A percentile compares a stretch with the other conserved stretches of the same genome.
Conservation (phyloP, 768 basidiomycete species). For the Auriscalpium microsporum region DNA sequence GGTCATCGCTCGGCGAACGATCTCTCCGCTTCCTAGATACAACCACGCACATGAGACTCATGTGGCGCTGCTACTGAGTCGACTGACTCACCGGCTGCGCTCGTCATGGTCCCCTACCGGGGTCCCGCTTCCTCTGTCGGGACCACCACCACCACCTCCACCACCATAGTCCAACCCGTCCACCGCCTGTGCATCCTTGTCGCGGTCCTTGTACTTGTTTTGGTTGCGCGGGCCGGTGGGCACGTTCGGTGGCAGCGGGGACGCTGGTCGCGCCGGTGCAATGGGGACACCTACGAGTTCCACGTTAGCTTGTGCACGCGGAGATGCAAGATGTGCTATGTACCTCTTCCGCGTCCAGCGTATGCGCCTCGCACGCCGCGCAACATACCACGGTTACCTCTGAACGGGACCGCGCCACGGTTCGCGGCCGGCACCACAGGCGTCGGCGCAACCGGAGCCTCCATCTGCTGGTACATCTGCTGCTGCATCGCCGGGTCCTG, state of each 20-base stretch:
- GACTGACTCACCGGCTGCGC: constrained; percentile 11
- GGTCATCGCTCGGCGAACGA: constrained; percentile 15
- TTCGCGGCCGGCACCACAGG: constrained; percentile 33
- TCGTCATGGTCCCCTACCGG: constrained; percentile 8
- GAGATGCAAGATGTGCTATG: not conserved
- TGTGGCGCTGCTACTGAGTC: not conserved
- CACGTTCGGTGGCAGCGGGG: constrained; percentile 78
- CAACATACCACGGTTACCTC: constrained; percentile 31
- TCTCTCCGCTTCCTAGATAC: constrained; percentile 12
- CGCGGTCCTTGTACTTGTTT: constrained; percentile 86
- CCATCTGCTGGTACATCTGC: constrained; percentile 63
- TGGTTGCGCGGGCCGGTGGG: constrained; percentile 85
- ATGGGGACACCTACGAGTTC: constrained; percentile 25
- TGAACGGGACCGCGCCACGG: constrained; percentile 21
- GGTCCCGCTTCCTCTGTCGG: constrained; percentile 17
- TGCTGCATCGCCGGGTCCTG: constrained; percentile 41
- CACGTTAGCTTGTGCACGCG: not conserved
- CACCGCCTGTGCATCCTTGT: constrained; percentile 76
- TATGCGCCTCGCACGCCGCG: constrained; percentile 36
- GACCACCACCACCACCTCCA: constrained; percentile 19
- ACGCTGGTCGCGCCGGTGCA: constrained; percentile 65
- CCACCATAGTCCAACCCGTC: constrained; percentile 88
- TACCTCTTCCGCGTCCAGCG: constrained; percentile 33
- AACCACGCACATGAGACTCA: not conserved
- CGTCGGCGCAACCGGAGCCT: constrained; percentile 40